Evolutionary conservation across 2,329 filamentous ascomycete genomes (phyloP), one percentile per base, ranked within the genome.

Genomic region (Botrytis cinerea): DNA sequence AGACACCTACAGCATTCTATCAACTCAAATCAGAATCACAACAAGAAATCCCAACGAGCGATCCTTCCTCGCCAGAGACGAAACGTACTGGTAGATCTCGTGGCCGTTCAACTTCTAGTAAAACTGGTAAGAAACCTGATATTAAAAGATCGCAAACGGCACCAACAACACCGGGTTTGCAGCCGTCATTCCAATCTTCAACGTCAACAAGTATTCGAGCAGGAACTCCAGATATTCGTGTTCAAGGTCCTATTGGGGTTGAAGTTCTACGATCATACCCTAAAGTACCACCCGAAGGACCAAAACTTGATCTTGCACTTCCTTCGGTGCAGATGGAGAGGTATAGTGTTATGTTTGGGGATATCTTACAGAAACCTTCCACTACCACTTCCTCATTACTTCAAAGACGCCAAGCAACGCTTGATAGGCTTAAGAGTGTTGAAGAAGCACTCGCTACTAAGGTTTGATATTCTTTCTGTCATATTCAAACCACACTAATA

Each of bases 301-400:
- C 83, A 2, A 81, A 91, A 10, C 84, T 98, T 32, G 87, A 94
- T 78, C 87, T 98, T 25, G 89, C 95, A 70, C 96, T 98, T 73
- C 95, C 95, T 0, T 88, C 88, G 68, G 87, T 93, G 72, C 89
- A 92, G 75, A 86, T 98, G 86, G 95, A 98, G 81, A 87, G 95
- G 67, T 98, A 97, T 78, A 97, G 94, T 78, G 88, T 98, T 76
- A 98, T 98, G 95, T 98, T 98, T 80, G 90, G 91, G 72, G 88
- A 88, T 54, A 85, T 98, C 10, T 84, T 97, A 40, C 87, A 89
- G 75, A 78, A 78, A 43, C 74, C 77, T 46, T 61, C 75, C 35
- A 74, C 74, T 43, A 78, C 74, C 40, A 75, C 75, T 14, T 78
- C 78, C 59, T 73, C 76, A 38, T 82, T 91, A 12, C 82, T 90